These are phyloP conservation scores for Alternaria solani DNA, from an alignment of 2,329 filamentous ascomycete species.

Conservation along the genomic window DNA sequence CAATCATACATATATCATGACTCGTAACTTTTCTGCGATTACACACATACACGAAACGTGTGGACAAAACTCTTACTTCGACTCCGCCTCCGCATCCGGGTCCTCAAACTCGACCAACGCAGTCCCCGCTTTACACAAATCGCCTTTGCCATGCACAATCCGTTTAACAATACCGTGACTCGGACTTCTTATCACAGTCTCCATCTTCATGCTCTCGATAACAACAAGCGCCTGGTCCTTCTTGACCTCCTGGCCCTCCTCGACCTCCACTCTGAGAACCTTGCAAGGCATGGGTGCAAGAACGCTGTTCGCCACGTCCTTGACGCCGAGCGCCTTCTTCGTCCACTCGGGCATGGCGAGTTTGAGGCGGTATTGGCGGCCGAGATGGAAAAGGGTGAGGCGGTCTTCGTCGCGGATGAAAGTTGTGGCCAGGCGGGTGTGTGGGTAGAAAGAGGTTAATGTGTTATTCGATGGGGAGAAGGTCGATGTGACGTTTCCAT, in stretches of 20 bases:
- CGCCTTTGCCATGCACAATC: slow-evolving; percentile 59
- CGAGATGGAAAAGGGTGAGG: slow-evolving; percentile 79
- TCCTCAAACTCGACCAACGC: slow-evolving; percentile 48
- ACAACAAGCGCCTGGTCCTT: slow-evolving; percentile 90
- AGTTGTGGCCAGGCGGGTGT: slow-evolving; percentile 80
- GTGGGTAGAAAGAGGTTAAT: slow-evolving; percentile 80
- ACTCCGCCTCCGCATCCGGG: slow-evolving; percentile 13
- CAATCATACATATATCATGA: not conserved
- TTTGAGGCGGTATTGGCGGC: slow-evolving; percentile 64
- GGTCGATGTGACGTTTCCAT: slow-evolving; percentile 58
- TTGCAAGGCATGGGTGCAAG: slow-evolving; percentile 98
- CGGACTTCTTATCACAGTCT: slow-evolving; percentile 62
- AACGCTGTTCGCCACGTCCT: slow-evolving; percentile 82
- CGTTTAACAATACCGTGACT: slow-evolving; percentile 57
- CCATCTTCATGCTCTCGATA: slow-evolving; percentile 63
- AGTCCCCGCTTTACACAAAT: slow-evolving; percentile 57
- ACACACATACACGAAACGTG: no score
- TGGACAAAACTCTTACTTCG: no score
- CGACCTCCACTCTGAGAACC: slow-evolving; percentile 86
- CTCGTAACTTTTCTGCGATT: not conserved
- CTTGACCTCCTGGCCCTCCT: slow-evolving; percentile 80
- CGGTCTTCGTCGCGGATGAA: slow-evolving; percentile 70
- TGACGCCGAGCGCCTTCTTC: slow-evolving; percentile 84
- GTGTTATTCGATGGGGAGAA: slow-evolving; percentile 55
- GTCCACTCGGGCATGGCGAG: slow-evolving; percentile 76